Conservation (phyloP, 2,329 filamentous ascomycete species). For the Colletotrichum sp. region DNA sequence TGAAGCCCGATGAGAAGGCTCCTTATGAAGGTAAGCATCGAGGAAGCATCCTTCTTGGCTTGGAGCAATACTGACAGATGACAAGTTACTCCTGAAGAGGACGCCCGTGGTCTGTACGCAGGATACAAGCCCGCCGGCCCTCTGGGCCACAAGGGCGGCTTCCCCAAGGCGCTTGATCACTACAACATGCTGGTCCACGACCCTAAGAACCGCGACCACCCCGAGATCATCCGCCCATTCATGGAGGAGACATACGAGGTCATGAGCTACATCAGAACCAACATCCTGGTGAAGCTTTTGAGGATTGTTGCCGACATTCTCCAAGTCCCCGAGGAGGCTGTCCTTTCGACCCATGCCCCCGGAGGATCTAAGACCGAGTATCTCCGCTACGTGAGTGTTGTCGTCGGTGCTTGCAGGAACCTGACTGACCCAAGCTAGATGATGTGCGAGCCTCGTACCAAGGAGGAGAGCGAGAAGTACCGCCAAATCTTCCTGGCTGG, state of each 20-base stretch:
- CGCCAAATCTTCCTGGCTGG: constrained; percentile 42
- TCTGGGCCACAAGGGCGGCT: constrained; percentile 22
- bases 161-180: background rate
- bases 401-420: background rate
- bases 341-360: constrained; percentile 39
- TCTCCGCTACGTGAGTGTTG: constrained; percentile 33
- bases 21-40: constrained; percentile 28
- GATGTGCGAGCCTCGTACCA: constrained; percentile 39
- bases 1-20: constrained; percentile 28
- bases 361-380: constrained; percentile 40
- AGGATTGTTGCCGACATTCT: constrained; percentile 42
- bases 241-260: constrained; percentile 29
- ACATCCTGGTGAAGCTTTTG: constrained; percentile 37
- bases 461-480: constrained; percentile 38
- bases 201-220: constrained; percentile 28
- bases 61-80: background rate
- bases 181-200: constrained; percentile 23
- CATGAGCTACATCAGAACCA: constrained; percentile 30
- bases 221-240: constrained; percentile 25
- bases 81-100: constrained; percentile 31
- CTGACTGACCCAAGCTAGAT: constrained; percentile 26
- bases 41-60: accelerated
- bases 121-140: constrained; percentile 31
- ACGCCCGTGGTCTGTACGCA: constrained; percentile 29
- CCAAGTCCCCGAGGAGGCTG: constrained; percentile 39